phyloP scores from a whole-genome alignment of 1,139 yeast genomes.

The Scheffersomyces parashehatae region DNA sequence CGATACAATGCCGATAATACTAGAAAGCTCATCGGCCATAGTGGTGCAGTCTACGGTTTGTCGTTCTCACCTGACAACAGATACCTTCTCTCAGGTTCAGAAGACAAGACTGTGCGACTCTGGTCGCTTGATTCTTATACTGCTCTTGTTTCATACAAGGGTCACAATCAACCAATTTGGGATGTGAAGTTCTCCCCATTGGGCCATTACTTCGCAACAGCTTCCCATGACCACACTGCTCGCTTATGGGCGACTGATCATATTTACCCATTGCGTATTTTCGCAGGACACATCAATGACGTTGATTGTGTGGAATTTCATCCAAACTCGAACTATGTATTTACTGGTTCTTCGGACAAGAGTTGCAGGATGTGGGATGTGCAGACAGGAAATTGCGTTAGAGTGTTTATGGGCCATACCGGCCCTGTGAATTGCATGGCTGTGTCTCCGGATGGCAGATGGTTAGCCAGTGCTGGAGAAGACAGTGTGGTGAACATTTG shows the following conservation, averaged over 20 bases:
- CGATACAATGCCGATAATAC: conserved; percentile 47
- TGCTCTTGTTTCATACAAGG: conserved; percentile 89
- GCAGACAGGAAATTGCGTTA: conserved; percentile 81
- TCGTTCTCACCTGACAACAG: conserved; percentile 90
- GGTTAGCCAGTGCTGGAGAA: conserved; percentile 96
- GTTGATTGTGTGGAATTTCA: conserved; percentile 95
- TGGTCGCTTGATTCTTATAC: conserved; percentile 95
- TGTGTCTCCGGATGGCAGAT: conserved; percentile 94
- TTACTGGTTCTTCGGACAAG: conserved; percentile 94
- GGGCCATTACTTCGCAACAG: conserved; percentile 97
- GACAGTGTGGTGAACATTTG: conserved; percentile 87
- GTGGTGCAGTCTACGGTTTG: conserved; percentile 90
- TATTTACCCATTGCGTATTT: conserved; percentile 89
- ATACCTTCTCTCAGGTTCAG: conserved; percentile 80
- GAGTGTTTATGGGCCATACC: conserved; percentile 93
- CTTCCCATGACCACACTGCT: conserved; percentile 97
- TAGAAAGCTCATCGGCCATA: conserved; percentile 82
- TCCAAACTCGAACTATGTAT: conserved; percentile 91
- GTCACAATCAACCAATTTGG: conserved; percentile 97
- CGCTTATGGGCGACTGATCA: conserved; percentile 98
- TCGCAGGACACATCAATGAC: conserved; percentile 97
- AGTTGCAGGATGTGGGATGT: conserved; percentile 99
- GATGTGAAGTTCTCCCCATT: conserved; percentile 92
- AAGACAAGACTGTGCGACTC: conserved; percentile 85
- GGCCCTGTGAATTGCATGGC: conserved; percentile 84